These are phyloP conservation scores for Penicillium atrosanguineum DNA, from an alignment of 495 filamentous ascomycete genomes.

Conservation along the genomic window DNA sequence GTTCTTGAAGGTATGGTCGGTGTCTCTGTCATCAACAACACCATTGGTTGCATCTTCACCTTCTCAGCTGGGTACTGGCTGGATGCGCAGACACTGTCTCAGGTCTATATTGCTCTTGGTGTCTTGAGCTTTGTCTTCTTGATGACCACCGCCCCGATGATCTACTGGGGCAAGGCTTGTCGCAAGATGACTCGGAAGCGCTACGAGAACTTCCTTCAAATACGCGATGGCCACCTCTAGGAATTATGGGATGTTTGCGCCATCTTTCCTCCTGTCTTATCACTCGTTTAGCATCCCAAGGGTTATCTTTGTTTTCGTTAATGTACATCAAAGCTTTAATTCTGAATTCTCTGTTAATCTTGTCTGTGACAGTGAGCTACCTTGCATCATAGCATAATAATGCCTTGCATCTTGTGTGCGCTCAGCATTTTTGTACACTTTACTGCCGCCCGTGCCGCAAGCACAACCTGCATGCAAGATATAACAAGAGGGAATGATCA, in stretches of 20 bases:
- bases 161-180: slow-evolving; percentile 18
- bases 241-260: neutral
- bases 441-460: no score
- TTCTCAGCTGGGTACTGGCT: slow-evolving; percentile 25
- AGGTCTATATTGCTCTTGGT: slow-evolving; percentile 32
- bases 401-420: no score
- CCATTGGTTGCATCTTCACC: slow-evolving; percentile 34
- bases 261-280: neutral
- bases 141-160: slow-evolving; percentile 20
- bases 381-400: no score
- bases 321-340: neutral
- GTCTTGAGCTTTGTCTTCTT: slow-evolving; percentile 16
- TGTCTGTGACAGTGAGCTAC: no score
- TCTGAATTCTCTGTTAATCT: no score
- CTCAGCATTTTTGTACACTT: no score
- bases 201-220: slow-evolving; percentile 16
- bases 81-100: slow-evolving; percentile 13
- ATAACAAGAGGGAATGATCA: no score
- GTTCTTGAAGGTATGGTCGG: slow-evolving; percentile 38
- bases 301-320: neutral
- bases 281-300: no score
- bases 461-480: no score
- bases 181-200: slow-evolving; percentile 15
- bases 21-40: slow-evolving; percentile 36
- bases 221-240: slow-evolving; percentile 15